Base-by-base conservation (phyloP, 2,329 filamentous ascomycete genomes). In the Aspergillus proliferans region DNA sequence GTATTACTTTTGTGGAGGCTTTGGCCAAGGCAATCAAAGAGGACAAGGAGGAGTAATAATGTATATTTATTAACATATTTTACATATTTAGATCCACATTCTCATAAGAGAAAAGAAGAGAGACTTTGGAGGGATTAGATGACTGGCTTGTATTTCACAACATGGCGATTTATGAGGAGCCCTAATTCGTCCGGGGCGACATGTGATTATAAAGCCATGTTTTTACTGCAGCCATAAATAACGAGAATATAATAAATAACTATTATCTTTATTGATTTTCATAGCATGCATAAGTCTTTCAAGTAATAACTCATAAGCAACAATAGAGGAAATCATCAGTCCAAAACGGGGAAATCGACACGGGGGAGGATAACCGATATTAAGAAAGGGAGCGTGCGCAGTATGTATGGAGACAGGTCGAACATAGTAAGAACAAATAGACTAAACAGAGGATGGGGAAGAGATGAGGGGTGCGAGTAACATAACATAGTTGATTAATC, bases 271-370 rank as follows among this genome's bases (percentile, higher is more conserved):
- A 30, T 30, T 28, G 26, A 4, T 30, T 28, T 30, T 30, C 26
- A 30, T 30, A 30, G 4, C 26, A 30, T 12, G 26, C 26, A 30
- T 30, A 10, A 30, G 10, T 30, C 26, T 12, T 54, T 51, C 54
- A 52, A 52, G 53, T 34, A 51, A 58, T 53, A 57, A 56, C 53
- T 52, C 57, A 55, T 50, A 52, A 55, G 54, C 48, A 53, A 62
- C 56, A 57, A 49, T 30, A 30, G 26, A 8, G 54, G 43, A 51
- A 50, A 47, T 47, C 43, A 36, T 36, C 45, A 48, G 55, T 41
- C 36, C 49, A 54, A 52, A 50, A 45, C 52, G 52, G 22, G 26
- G 9, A 28, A 12, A 30, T 30, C 9, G 4, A 30, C 10, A 30
- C 26, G 10, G 26, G 26, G 26, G 10, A 30, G 10, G 3, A 30